Conservation (phyloP, 257 asterid species). For the Scutellaria galericulata region DNA sequence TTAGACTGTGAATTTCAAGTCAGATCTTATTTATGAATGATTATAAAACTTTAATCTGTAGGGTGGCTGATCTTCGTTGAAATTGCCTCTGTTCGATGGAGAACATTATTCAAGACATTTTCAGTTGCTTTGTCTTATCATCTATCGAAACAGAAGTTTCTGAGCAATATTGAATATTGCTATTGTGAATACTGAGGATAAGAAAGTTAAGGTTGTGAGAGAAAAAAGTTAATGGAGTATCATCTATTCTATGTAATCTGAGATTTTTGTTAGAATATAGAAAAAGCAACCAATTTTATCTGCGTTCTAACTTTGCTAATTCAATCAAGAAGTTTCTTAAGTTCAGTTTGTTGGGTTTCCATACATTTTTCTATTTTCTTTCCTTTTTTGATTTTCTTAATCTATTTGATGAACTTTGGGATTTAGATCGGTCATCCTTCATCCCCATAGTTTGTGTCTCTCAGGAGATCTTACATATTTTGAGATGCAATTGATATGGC, state of each 20-base stretch:
- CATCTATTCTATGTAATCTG: neutral
- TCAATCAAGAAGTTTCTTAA: slow-evolving; percentile 22
- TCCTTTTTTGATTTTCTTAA: neutral
- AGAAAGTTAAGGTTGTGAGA: neutral
- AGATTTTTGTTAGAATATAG: neutral
- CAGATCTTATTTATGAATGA: neutral
- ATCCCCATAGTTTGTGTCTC: neutral
- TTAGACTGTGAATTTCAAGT: neutral
- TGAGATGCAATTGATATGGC: slow-evolving; percentile 20
- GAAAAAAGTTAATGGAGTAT: slow-evolving; percentile 4
- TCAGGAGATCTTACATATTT: neutral
- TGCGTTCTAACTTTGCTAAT: slow-evolving; percentile 1
- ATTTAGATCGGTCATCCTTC: neutral
- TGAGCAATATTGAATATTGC: slow-evolving; percentile 5
- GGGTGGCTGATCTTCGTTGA: slow-evolving; percentile 14
- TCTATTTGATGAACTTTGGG: slow-evolving; percentile 5
- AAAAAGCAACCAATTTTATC: slow-evolving; percentile 19
- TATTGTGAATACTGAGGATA: neutral
- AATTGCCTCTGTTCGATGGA: slow-evolving; percentile 1
- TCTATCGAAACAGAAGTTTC: slow-evolving; percentile 10
- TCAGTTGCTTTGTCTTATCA: neutral
- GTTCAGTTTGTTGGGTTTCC: neutral
- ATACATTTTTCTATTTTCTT: neutral
- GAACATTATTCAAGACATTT: neutral
- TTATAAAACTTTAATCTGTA: slow-evolving; percentile 11